phyloP scores from a whole-genome alignment of 306 rosid genomes.

The Prunus padus region DNA sequence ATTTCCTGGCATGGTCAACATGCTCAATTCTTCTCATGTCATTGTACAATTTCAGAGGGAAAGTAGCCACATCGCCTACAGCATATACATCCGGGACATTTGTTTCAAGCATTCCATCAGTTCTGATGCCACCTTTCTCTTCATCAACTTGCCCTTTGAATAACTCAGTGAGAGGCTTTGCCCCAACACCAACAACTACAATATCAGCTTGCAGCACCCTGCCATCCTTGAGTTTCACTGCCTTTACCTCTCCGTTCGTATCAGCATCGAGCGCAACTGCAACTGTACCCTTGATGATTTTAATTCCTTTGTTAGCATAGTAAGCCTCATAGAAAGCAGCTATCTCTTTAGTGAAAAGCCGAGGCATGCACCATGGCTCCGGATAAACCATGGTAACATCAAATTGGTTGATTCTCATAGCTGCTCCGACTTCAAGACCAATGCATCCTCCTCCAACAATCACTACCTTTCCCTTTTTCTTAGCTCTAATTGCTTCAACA shows the following conservation, averaged over 20 bases:
- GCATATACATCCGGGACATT: conserved; percentile 33
- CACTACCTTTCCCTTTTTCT: conserved; percentile 37
- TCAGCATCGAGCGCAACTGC: conserved; percentile 14
- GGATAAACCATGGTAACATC: conserved; percentile 44
- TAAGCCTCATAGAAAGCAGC: conserved; percentile 42
- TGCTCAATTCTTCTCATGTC: conserved; percentile 49
- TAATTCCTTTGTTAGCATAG: conserved; percentile 33
- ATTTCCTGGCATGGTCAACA: conserved; percentile 49
- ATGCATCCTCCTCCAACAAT: conserved; percentile 50
- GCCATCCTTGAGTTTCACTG: conserved; percentile 40
- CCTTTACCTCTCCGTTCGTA: conserved; percentile 29
- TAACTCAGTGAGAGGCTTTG: conserved; percentile 29
- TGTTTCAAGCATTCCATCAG: conserved; percentile 35
- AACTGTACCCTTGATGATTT: conserved; percentile 29
- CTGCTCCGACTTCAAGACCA: conserved; percentile 51
- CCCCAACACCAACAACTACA: conserved; percentile 47
- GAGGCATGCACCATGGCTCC: conserved; percentile 24
- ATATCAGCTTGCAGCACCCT: conserved; percentile 38
- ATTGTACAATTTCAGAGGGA: conserved; percentile 31
- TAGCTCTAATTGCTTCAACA: conserved; percentile 29
- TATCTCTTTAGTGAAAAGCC: conserved; percentile 37
- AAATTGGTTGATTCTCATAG: conserved; percentile 37
- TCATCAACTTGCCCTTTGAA: conserved; percentile 36
- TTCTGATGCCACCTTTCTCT: conserved; percentile 37
- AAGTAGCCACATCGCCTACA: conserved; percentile 37